A percentile compares a stretch with the other conserved stretches of the same genome.
phyloP scores from a whole-genome alignment of 768 basidiomycete genomes.

The Suillus placidus region DNA sequence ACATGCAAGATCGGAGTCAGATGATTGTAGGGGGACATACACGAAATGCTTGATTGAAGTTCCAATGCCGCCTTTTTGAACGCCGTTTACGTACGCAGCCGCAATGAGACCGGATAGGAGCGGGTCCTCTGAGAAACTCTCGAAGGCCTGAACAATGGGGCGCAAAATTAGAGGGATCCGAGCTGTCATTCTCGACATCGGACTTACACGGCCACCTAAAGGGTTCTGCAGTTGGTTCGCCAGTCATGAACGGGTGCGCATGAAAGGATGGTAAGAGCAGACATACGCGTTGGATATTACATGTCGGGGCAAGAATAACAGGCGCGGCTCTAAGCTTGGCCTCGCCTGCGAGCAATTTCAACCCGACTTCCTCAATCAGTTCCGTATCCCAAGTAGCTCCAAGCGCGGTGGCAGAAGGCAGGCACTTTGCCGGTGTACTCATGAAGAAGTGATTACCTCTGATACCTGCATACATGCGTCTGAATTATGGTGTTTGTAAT shows the following conservation, averaged over 20 bases:
- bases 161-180: conserved; percentile 13
- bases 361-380: conserved; percentile 63
- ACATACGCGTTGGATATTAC: conserved; percentile 77
- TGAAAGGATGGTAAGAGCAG: conserved; percentile 17
- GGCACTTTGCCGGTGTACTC: conserved; percentile 78
- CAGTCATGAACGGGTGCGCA: background rate
- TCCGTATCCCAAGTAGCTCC: conserved; percentile 75
- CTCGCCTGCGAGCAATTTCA: conserved; percentile 68
- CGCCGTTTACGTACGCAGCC: conserved; percentile 73
- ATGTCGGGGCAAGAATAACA: conserved; percentile 76
- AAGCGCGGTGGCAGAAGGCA: conserved; percentile 74
- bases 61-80: conserved; percentile 77
- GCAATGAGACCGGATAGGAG: conserved; percentile 70
- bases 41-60: conserved; percentile 83
- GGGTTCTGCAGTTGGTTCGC: conserved; percentile 49
- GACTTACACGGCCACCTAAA: conserved; percentile 64
- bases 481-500: background rate
- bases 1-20: background rate
- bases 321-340: conserved; percentile 72
- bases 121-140: conserved; percentile 82
- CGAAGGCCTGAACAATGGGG: conserved; percentile 55
- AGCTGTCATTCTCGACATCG: background rate
- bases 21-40: conserved; percentile 37
- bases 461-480: conserved; percentile 37
- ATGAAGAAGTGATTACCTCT: conserved; percentile 80